Evolutionary conservation across 345 rosid genomes (phyloP), one percentile per base, ranked within the genome.

Genomic region (Mallotus nudiflorus): DNA sequence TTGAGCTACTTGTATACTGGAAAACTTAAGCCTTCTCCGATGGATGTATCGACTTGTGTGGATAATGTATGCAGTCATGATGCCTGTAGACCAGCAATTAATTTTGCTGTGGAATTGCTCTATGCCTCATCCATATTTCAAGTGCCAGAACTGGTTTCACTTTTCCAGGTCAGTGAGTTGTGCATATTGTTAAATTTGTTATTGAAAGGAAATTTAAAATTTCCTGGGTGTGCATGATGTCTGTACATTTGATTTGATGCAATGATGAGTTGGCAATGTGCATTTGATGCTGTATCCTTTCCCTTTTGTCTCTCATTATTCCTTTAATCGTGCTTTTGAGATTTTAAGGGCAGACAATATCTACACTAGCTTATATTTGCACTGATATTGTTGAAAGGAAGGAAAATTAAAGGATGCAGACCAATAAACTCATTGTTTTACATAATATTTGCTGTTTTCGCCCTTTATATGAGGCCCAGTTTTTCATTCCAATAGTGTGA

Each of bases 51-150:
- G 1, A 86, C 90, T 28, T 95, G 99, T 68, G 96, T 88, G 61
- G 91, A 87, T 76, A 33, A 80, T 33, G 73, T 62, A 18, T 95
- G 99, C 63, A 71, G 77, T 69, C 99, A 95, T 78, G 92, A 91
- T 78, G 85, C 93, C 10, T 95, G 99, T 83, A 72, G 86, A 68
- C 97, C 99, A 9, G 96, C 92, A 27, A 89, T 95, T 63, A 74
- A 73, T 77, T 95, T 92, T 65, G 82, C 85, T 1, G 96, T 89
- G 75, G 97, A 95, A 75, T 74, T 92, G 93, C 80, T 90, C 87
- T 95, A 89, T 84, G 97, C 97, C 20, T 84, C 97, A 0, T 71
- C 73, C 62, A 80, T 87, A 70, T 95, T 95, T 76, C 87, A 84
- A 80, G 82, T 92, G 60, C 87, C 82, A 0, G 99, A 95, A 78